Conservation (phyloP, 1,284 basidiomycete species). For the Mycena sp. region DNA sequence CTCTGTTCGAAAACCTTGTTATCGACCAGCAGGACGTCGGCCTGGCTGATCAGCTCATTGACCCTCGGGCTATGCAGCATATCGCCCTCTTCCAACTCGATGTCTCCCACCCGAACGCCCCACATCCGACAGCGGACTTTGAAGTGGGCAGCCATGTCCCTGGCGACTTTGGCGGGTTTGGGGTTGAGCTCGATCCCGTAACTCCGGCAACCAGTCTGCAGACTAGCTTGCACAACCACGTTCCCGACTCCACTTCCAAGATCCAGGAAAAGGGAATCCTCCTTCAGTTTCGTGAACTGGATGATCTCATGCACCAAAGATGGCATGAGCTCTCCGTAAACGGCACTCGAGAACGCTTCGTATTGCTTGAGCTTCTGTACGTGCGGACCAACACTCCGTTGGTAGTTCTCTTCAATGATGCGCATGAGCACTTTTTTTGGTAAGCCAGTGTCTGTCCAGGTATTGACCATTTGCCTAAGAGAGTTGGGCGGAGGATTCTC, state of each 20-base stretch:
- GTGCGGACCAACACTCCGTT: slow-evolving; percentile 79
- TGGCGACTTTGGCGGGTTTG: slow-evolving; percentile 70
- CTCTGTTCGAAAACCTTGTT: slow-evolving; percentile 81
- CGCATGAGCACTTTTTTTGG: slow-evolving; percentile 70
- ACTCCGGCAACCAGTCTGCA: slow-evolving; percentile 78
- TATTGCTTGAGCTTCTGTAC: slow-evolving; percentile 71
- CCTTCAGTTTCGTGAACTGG: slow-evolving; percentile 60
- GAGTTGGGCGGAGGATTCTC: slow-evolving; percentile 54
- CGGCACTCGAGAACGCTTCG: slow-evolving; percentile 77
- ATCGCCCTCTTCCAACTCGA: slow-evolving; percentile 78
- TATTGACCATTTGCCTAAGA: slow-evolving; percentile 54
- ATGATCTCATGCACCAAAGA: slow-evolving; percentile 74
- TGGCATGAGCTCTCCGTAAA: slow-evolving; percentile 83
- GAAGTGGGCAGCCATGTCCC: slow-evolving; percentile 69
- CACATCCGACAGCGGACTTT: slow-evolving; percentile 76
- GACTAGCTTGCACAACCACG: slow-evolving; percentile 76
- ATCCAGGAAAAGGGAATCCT: slow-evolving; percentile 74
- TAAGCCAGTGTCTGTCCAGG: slow-evolving; percentile 60
- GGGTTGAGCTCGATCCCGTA: slow-evolving; percentile 77
- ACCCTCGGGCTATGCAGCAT: slow-evolving; percentile 73
- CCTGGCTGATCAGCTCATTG: slow-evolving; percentile 67
- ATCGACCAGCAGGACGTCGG: slow-evolving; percentile 81
- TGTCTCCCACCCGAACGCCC: slow-evolving; percentile 72
- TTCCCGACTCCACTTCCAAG: slow-evolving; percentile 85
- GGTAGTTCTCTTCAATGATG: slow-evolving; percentile 82